These are phyloP conservation scores for Penicillium coffeae DNA, from an alignment of 495 filamentous ascomycete species.

Conservation along the genomic window DNA sequence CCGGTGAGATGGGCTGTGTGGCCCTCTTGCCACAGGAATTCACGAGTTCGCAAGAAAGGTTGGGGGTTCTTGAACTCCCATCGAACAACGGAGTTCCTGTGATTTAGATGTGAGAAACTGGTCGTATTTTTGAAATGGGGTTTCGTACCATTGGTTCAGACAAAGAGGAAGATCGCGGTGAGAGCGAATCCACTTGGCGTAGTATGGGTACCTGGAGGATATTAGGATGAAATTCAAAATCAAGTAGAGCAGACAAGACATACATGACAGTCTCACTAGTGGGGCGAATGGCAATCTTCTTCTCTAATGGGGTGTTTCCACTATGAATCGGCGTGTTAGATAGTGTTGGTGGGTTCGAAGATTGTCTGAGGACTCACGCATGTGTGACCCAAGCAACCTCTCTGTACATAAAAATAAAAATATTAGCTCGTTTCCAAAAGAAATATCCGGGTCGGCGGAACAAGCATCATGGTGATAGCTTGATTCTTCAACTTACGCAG, in stretches of 20 bases:
- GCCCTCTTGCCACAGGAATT: constrained; percentile 98
- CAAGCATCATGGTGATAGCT: too few relatives aligned
- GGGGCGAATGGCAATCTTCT: constrained; percentile 91
- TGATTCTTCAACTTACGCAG: constrained; percentile 56
- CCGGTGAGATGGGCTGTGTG: constrained; percentile 86
- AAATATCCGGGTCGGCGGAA: too few relatives aligned
- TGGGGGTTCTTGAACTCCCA: constrained; percentile 99
- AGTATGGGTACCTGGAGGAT: constrained; percentile 65
- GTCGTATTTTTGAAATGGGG: not conserved
- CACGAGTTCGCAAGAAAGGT: constrained; percentile 86
- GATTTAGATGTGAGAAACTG: too few relatives aligned
- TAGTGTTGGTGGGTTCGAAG: constrained; percentile 4
- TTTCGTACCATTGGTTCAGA: constrained; percentile 85
- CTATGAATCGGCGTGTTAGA: constrained; percentile 23
- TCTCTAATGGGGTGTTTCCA: constrained; percentile 86
- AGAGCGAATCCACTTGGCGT: constrained; percentile 91
- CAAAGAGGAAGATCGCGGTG: constrained; percentile 90
- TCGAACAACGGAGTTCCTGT: constrained; percentile 83
- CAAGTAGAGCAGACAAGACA: not conserved
- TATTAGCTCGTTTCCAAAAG: not conserved
- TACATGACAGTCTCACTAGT: constrained; percentile 89
- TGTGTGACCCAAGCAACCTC: constrained; percentile 99
- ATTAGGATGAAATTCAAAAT: not conserved
- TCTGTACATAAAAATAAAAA: not conserved
- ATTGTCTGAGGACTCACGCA: constrained; percentile 54